These are phyloP conservation scores for Phaseolus coccineus DNA, from an alignment of 331 rosid species.

Conservation along the genomic window DNA sequence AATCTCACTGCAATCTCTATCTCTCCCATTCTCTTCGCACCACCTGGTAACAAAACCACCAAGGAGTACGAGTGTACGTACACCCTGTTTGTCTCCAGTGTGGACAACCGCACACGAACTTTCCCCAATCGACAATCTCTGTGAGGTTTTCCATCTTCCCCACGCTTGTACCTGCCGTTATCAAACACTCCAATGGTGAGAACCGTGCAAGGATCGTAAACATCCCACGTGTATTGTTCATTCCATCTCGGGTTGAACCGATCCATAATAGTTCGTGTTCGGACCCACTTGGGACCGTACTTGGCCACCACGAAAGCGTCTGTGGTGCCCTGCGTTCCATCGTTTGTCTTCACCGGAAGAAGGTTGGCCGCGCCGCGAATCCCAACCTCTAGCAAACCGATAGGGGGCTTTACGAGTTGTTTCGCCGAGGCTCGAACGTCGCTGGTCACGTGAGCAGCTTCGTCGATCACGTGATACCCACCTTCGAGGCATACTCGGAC, in stretches of 20 bases:
- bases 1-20: slow-evolving; percentile 82
- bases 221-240: slow-evolving; percentile 87
- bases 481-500: slow-evolving; percentile 75
- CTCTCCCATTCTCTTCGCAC: slow-evolving; percentile 93
- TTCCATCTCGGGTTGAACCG: slow-evolving; percentile 88
- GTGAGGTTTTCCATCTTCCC: slow-evolving; percentile 55
- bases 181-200: slow-evolving; percentile 76
- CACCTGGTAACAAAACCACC: slow-evolving; percentile 67
- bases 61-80: slow-evolving; percentile 72
- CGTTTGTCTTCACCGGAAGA: slow-evolving; percentile 74
- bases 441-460: slow-evolving; percentile 82
- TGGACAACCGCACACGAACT: slow-evolving; percentile 74
- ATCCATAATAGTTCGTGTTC: slow-evolving; percentile 75
- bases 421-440: slow-evolving; percentile 74
- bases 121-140: slow-evolving; percentile 70
- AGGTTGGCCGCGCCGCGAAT: slow-evolving; percentile 76
- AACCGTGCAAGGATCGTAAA: slow-evolving; percentile 61
- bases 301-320: slow-evolving; percentile 85
- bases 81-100: slow-evolving; percentile 72
- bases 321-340: slow-evolving; percentile 70
- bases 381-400: slow-evolving; percentile 80
- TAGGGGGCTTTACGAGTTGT: slow-evolving; percentile 62
- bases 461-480: slow-evolving; percentile 86
- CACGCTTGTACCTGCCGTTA: slow-evolving; percentile 64
- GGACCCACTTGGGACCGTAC: slow-evolving; percentile 84